phyloP scores from a whole-genome alignment of 192 early-diverging fungal species.

The Irineochytrium annulatum region DNA sequence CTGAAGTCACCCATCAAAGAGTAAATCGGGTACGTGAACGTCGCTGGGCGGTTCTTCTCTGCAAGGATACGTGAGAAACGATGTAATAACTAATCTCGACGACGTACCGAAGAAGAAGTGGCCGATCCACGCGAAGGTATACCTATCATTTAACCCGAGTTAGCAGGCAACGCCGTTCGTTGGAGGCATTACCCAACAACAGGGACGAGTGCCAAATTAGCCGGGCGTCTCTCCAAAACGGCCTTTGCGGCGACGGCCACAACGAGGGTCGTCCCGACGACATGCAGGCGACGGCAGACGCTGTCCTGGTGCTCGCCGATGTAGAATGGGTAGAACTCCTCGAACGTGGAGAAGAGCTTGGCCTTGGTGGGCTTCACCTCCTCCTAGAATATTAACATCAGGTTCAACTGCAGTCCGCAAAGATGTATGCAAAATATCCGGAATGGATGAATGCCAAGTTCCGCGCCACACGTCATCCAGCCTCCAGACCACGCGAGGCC shows the following conservation, averaged over 20 bases:
- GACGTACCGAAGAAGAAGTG: slow-evolving; percentile 62
- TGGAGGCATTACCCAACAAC: background rate
- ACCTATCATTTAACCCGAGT: slow-evolving; percentile 19
- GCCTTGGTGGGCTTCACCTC: too few relatives aligned
- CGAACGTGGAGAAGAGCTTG: slow-evolving; percentile 51
- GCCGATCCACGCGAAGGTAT: slow-evolving; percentile 64
- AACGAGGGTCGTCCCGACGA: slow-evolving; percentile 38
- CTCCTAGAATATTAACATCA: too few relatives aligned
- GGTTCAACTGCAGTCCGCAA: too few relatives aligned
- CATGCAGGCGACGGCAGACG: slow-evolving; percentile 50
- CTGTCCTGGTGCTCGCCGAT: slow-evolving; percentile 41
- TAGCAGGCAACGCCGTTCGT: background rate
- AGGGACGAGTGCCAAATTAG: background rate
- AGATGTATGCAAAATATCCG: too few relatives aligned
- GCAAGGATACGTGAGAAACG: background rate
- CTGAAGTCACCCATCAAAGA: slow-evolving; percentile 54
- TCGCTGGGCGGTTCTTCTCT: slow-evolving; percentile 64
- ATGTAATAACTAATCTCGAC: background rate
- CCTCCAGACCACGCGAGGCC: too few relatives aligned
- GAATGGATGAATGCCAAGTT: too few relatives aligned
- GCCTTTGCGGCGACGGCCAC: slow-evolving; percentile 8
- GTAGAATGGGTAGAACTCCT: slow-evolving; percentile 68
- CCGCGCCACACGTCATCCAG: too few relatives aligned
- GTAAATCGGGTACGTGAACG: slow-evolving; percentile 66
- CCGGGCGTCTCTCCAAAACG: background rate